phyloP scores from a whole-genome alignment of 805 yeast genomes.

The Kregervanrija pseudodelftensis region DNA sequence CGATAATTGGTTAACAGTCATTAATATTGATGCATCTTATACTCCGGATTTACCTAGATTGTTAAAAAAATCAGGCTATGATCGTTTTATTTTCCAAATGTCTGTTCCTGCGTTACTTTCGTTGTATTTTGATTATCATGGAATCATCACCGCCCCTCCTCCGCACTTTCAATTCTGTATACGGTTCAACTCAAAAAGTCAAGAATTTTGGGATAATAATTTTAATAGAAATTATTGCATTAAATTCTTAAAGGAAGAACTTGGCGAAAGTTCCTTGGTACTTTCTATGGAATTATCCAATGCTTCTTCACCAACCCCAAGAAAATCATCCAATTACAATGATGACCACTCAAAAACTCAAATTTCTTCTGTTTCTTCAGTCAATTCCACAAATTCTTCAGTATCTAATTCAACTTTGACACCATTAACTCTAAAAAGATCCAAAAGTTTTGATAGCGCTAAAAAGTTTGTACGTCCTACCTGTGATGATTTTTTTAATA shows the following conservation, averaged over 20 bases:
- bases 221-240: slow-evolving; percentile 49
- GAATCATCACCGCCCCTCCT: slow-evolving; percentile 13
- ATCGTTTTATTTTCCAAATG: slow-evolving; percentile 64
- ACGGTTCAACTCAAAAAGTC: slow-evolving; percentile 39
- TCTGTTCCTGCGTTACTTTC: slow-evolving; percentile 37
- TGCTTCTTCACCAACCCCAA: too few species aligned
- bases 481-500: too few species aligned
- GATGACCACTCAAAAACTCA: too few species aligned
- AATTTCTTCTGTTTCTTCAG: too few species aligned
- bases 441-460: too few species aligned
- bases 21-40: slow-evolving; percentile 60
- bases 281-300: too few species aligned
- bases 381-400: too few species aligned
- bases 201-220: slow-evolving; percentile 79
- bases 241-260: slow-evolving; percentile 18
- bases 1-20: slow-evolving; percentile 71
- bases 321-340: too few species aligned
- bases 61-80: slow-evolving; percentile 47
- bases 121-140: slow-evolving; percentile 17
- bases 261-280: too few species aligned
- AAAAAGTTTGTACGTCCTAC: too few species aligned
- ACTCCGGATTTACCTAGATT: slow-evolving; percentile 47
- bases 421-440: too few species aligned
- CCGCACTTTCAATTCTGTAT: slow-evolving; percentile 43
- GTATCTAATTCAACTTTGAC: too few species aligned